phyloP scores from a whole-genome alignment of 306 rosid genomes.

The Quercus agrifolia region DNA sequence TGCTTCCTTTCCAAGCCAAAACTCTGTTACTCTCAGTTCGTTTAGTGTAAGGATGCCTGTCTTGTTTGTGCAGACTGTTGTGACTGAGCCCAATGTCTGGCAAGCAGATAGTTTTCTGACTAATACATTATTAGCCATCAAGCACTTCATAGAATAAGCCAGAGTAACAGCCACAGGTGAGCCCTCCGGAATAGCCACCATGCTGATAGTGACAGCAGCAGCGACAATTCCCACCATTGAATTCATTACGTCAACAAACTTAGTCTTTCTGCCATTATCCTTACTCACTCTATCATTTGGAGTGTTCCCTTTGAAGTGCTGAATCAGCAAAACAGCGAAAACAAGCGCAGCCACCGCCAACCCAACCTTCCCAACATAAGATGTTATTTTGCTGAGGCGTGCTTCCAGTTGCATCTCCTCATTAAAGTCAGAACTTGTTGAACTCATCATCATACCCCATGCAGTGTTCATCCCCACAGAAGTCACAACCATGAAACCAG shows the following conservation, averaged over 20 bases:
- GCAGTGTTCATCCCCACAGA: constrained; percentile 24
- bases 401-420: constrained; percentile 10
- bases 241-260: constrained; percentile 3
- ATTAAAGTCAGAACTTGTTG: neutral
- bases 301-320: constrained; percentile 22
- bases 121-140: constrained; percentile 26
- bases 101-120: constrained; percentile 27
- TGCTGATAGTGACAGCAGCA: constrained; percentile 15
- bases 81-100: constrained; percentile 21
- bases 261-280: constrained; percentile 20
- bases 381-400: constrained; percentile 15
- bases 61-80: constrained; percentile 23
- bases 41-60: constrained; percentile 18
- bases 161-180: constrained; percentile 24
- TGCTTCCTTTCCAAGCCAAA: constrained; percentile 24
- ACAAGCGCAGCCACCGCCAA: constrained; percentile 8
- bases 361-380: constrained; percentile 10
- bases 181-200: constrained; percentile 27
- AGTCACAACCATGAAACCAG: constrained; percentile 22
- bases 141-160: constrained; percentile 25
- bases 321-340: constrained; percentile 9
- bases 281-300: neutral
- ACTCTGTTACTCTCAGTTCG: constrained; percentile 21
- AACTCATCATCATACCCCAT: constrained; percentile 28
- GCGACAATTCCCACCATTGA: constrained; percentile 12